Percentiles rank a stretch among this genome's conserved stretches.
phyloP scores from a whole-genome alignment of 192 early-diverging fungal genomes.

The Backusella sp. region DNA sequence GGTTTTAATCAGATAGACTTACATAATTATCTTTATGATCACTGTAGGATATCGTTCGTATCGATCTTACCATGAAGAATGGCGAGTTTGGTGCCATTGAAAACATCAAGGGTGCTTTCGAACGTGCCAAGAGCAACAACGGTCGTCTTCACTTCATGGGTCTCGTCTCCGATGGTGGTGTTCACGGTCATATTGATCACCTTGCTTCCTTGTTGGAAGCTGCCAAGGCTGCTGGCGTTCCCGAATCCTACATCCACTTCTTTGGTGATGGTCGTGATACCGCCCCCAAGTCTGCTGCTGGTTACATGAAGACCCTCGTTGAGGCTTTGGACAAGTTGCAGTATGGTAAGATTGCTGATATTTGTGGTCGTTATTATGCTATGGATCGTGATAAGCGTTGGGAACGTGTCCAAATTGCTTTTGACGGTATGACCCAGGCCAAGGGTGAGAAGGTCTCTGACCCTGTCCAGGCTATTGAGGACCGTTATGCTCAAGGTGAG shows the following conservation, averaged over 20 bases:
- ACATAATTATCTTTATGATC: neutral
- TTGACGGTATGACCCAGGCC: slow-evolving; percentile 83
- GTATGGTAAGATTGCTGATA: slow-evolving; percentile 91
- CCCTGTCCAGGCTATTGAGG: slow-evolving; percentile 74
- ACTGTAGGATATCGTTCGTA: slow-evolving; percentile 93
- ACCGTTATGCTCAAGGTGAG: slow-evolving; percentile 81
- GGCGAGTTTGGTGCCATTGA: slow-evolving; percentile 74
- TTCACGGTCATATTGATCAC: slow-evolving; percentile 96
- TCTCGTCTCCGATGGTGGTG: slow-evolving; percentile 97
- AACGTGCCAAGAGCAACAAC: slow-evolving; percentile 79
- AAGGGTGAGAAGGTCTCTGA: slow-evolving; percentile 72
- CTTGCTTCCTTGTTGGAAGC: slow-evolving; percentile 77
- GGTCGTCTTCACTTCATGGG: slow-evolving; percentile 94
- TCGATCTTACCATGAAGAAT: slow-evolving; percentile 88
- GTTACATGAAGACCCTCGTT: slow-evolving; percentile 76
- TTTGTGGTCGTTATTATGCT: slow-evolving; percentile 97
- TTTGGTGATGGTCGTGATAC: slow-evolving; percentile 99
- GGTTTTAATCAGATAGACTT: slow-evolving; percentile 11
- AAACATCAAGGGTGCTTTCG: slow-evolving; percentile 79
- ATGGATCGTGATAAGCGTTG: slow-evolving; percentile 99
- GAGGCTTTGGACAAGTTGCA: slow-evolving; percentile 59
- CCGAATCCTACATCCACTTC: slow-evolving; percentile 90
- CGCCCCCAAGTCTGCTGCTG: slow-evolving; percentile 80
- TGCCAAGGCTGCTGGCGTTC: slow-evolving; percentile 84
- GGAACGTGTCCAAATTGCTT: slow-evolving; percentile 95